Evolutionary conservation across 805 yeast genomes (phyloP).

Genomic region (Lipomyces starkeyi): DNA sequence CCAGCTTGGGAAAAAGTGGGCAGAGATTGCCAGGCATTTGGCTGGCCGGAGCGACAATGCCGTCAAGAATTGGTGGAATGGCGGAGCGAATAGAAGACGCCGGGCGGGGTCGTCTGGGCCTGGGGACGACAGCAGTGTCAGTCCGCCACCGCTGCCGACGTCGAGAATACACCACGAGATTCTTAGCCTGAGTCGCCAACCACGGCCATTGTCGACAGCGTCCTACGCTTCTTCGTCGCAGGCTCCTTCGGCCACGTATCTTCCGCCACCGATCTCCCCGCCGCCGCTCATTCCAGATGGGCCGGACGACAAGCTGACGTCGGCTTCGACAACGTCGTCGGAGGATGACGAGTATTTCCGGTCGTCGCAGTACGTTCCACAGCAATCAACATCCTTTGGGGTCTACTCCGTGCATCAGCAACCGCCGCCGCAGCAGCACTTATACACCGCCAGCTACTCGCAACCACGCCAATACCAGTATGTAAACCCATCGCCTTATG

Average conservation of each 20-base stretch:
- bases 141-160: background rate
- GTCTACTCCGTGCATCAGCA: background rate
- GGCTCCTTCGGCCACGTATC: slow-evolving; percentile 3
- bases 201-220: slow-evolving; percentile 10
- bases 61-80: slow-evolving; percentile 91
- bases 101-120: slow-evolving; percentile 17
- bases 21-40: slow-evolving; percentile 86
- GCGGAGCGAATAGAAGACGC: slow-evolving; percentile 85
- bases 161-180: slow-evolving; percentile 2
- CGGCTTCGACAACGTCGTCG: background rate
- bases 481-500: slow-evolving; percentile 10
- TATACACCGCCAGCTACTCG: background rate
- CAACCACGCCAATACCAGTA: background rate
- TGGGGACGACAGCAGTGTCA: background rate
- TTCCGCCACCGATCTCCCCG: background rate
- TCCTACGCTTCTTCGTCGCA: slow-evolving; percentile 1
- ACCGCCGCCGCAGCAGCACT: background rate
- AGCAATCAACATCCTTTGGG: background rate
- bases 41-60: slow-evolving; percentile 86
- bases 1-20: slow-evolving; percentile 88
- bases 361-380: background rate
- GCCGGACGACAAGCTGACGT: background rate
- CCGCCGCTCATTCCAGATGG: background rate
- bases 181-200: slow-evolving; percentile 1
- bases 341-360: slow-evolving; percentile 3